These are phyloP conservation scores for Diutina siamensis DNA, from an alignment of 1,139 yeast species.

Conservation along the genomic window DNA sequence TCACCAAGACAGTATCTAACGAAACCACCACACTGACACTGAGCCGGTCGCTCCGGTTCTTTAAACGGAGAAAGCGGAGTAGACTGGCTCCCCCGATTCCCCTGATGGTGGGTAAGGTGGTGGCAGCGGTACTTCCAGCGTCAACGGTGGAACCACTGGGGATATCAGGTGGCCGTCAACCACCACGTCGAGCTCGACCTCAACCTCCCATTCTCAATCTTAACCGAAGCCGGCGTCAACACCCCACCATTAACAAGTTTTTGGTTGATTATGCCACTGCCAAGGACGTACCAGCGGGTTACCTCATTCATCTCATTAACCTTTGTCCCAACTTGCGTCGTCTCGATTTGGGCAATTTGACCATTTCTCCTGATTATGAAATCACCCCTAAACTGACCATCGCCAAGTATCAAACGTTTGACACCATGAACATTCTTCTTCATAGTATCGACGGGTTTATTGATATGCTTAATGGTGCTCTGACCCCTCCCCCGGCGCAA, in stretches of 20 bases:
- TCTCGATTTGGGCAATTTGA: constrained; percentile 42
- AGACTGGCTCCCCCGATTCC: constrained; percentile 4
- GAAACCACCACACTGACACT: not conserved
- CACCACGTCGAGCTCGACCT: not conserved
- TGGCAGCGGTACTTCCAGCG: not conserved
- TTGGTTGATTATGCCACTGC: constrained; percentile 44
- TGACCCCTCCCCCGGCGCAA: not conserved
- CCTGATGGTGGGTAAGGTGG: not conserved
- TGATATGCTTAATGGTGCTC: not conserved
- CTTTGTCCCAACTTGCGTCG: constrained; percentile 44
- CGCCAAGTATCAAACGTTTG: constrained; percentile 19
- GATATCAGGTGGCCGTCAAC: not conserved
- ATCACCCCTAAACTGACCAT: not conserved
- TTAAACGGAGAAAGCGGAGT: constrained; percentile 1
- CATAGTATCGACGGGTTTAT: constrained; percentile 9
- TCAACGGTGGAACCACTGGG: not conserved
- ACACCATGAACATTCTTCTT: constrained; percentile 8
- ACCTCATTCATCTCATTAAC: constrained; percentile 45
- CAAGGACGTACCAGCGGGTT: constrained; percentile 61
- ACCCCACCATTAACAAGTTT: constrained; percentile 51
- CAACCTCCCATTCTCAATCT: not conserved
- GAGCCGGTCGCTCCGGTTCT: not conserved
- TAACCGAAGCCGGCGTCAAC: constrained; percentile 14
- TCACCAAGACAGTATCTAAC: constrained; percentile 10
- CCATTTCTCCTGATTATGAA: constrained; percentile 46